phyloP scores from a whole-genome alignment of 768 basidiomycete species.

The Russula ochroleuca region DNA sequence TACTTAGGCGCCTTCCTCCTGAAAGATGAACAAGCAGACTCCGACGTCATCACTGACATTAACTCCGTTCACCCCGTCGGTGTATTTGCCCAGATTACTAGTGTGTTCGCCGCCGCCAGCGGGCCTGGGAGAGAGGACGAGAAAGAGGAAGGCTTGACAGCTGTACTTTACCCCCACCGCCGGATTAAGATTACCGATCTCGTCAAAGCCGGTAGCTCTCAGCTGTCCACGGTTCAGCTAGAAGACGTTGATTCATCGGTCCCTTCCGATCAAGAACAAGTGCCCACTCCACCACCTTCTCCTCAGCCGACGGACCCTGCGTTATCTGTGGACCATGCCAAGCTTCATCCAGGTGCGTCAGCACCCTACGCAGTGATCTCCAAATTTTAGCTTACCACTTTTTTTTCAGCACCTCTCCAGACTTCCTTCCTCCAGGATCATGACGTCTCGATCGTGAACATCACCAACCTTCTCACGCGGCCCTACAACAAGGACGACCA shows the following conservation, averaged over 20 bases:
- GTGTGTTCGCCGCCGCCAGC: constrained; percentile 66
- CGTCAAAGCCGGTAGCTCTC: constrained; percentile 56
- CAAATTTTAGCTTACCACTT: constrained; percentile 17
- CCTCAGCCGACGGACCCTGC: constrained; percentile 18
- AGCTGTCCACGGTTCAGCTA: constrained; percentile 35
- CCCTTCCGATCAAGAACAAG: constrained; percentile 42
- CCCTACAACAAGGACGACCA: constrained; percentile 92
- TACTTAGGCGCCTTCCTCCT: constrained; percentile 96
- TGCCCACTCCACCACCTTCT: constrained; percentile 45
- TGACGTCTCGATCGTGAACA: constrained; percentile 81
- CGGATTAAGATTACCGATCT: constrained; percentile 86
- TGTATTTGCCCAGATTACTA: constrained; percentile 96
- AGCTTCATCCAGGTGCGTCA: constrained; percentile 24
- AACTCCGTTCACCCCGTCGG: constrained; percentile 89
- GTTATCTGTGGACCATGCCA: constrained; percentile 10
- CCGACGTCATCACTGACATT: constrained; percentile 85
- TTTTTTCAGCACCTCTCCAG: constrained; percentile 55
- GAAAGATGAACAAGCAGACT: constrained; percentile 90
- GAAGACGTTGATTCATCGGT: constrained; percentile 34
- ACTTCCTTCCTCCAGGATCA: constrained; percentile 82
- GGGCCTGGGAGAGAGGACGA: constrained; percentile 61
- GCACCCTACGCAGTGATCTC: background rate
- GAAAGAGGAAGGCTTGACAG: constrained; percentile 87
- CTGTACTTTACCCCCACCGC: constrained; percentile 90
- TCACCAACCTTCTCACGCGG: constrained; percentile 75